Evolutionary conservation across 306 rosid species (phyloP), one percentile per base, ranked within the genome.

Genomic region (Vigna mungo): DNA sequence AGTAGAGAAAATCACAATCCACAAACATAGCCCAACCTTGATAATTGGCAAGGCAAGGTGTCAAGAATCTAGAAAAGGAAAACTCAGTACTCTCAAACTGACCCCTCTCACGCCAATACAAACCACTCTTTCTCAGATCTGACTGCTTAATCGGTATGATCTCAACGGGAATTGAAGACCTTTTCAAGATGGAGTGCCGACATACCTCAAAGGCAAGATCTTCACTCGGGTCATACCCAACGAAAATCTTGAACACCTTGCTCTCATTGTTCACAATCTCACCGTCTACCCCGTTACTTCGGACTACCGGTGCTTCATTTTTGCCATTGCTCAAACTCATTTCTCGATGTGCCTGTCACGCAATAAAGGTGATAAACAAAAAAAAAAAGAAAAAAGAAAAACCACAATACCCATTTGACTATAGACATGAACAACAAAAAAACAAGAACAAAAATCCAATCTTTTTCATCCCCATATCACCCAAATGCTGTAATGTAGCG

Each of bases 11-110:
- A 86, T 89, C 94, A 84, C 94, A 89, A 46, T 89, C 94, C 75
- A 89, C 91, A 80, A 89, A 89, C 91, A 89, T 80, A 18, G 94
- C 94, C 94, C 94, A 89, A 48, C 88, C 94, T 72, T 87, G 78
- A 20, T 67, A 86, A 80, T 86, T 76, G 44, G 91, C 90, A 81
- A 89, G 74, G 62, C 9, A 12, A 6, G 94, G 94, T 16, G 94
- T 89, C 65, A 89, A 73, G 90, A 89, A 89, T 25, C 94, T 86
- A 21, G 94, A 25, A 51, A 89, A 89, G 4, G 94, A 89, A 79
- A 89, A 89, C 77, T 89, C 94, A 0, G 94, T 89, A 85, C 94
- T 89, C 87, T 89, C 94, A 5, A 84, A 54, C 70, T 86, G 83
- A 20, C 90, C 89, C 74, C 91, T 89, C 48, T 87, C 91, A 6